Percentiles rank a stretch among this genome's conserved stretches.
Evolutionary conservation across 1,139 yeast species (phyloP).

Genomic region (Diutina pseudorugosa): DNA sequence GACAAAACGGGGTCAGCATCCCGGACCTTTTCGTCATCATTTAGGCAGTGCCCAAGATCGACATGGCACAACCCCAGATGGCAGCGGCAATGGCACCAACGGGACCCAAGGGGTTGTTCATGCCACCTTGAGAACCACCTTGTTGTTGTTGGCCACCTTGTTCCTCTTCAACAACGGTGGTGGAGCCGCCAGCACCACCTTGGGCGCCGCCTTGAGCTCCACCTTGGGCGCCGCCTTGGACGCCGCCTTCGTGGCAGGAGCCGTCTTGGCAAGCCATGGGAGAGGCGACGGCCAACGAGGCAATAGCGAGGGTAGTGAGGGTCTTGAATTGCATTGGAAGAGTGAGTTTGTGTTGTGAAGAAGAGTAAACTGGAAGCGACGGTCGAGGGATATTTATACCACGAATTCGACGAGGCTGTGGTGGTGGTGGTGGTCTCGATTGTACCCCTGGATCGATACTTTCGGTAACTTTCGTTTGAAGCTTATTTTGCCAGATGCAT

Average conservation of each 20-base stretch:
- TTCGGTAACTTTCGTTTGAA: not conserved
- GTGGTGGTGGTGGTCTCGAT: not conserved
- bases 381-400: not conserved
- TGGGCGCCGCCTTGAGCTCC: not conserved
- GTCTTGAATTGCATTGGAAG: conserved; percentile 3
- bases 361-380: not conserved
- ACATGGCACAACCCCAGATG: not conserved
- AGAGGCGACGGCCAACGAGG: not conserved
- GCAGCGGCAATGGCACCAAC: conserved; percentile 3
- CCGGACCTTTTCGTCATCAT: too few species aligned
- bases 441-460: not conserved
- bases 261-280: not conserved
- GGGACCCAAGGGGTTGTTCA: conserved; percentile 1
- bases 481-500: not conserved
- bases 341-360: not conserved
- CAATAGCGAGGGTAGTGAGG: not conserved
- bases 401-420: not conserved
- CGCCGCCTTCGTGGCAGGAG: not conserved
- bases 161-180: not conserved
- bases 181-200: not conserved
- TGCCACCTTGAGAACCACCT: too few species aligned
- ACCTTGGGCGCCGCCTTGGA: not conserved
- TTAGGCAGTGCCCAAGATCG: not conserved
- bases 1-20: too few species aligned
- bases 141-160: not conserved